phyloP scores from a whole-genome alignment of 169 alveolate species.

The Cryptosporidium baileyi region DNA sequence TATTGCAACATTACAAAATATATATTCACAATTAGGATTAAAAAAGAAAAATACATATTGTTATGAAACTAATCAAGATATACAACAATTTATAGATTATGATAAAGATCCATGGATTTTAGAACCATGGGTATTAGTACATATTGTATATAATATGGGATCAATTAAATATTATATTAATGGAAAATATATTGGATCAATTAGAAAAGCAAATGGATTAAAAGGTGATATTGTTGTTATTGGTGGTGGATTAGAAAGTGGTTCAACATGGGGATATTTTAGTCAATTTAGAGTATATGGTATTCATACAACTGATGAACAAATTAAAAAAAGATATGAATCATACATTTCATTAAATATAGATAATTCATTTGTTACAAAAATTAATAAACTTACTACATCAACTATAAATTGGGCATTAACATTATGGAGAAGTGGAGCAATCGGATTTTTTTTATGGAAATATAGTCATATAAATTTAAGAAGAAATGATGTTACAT shows the following conservation, averaged over 20 bases:
- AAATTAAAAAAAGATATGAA: slow-evolving; percentile 46
- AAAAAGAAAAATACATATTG: slow-evolving; percentile 47
- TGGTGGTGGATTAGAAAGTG: slow-evolving; percentile 68
- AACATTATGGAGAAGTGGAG: slow-evolving; percentile 70
- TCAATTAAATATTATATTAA: slow-evolving; percentile 57
- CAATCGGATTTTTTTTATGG: slow-evolving; percentile 60
- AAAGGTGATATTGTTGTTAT: slow-evolving; percentile 57
- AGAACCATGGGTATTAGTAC: slow-evolving; percentile 68
- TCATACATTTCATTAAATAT: slow-evolving; percentile 46
- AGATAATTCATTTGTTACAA: slow-evolving; percentile 43
- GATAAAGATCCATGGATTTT: slow-evolving; percentile 50
- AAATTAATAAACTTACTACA: slow-evolving; percentile 34
- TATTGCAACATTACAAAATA: slow-evolving; percentile 48
- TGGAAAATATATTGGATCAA: slow-evolving; percentile 57
- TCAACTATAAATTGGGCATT: slow-evolving; percentile 59
- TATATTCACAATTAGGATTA: slow-evolving; percentile 37
- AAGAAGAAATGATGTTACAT: slow-evolving; percentile 35
- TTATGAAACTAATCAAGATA: slow-evolving; percentile 22
- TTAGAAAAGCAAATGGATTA: slow-evolving; percentile 56
- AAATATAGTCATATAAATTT: slow-evolving; percentile 54
- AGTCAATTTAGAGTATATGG: slow-evolving; percentile 66
- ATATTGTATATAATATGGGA: slow-evolving; percentile 65
- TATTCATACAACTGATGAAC: slow-evolving; percentile 58
- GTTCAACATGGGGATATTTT: slow-evolving; percentile 66
- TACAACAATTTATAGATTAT: slow-evolving; percentile 52